Base-by-base conservation (phyloP, 306 rosid species). In the Astragalus membranaceus region DNA sequence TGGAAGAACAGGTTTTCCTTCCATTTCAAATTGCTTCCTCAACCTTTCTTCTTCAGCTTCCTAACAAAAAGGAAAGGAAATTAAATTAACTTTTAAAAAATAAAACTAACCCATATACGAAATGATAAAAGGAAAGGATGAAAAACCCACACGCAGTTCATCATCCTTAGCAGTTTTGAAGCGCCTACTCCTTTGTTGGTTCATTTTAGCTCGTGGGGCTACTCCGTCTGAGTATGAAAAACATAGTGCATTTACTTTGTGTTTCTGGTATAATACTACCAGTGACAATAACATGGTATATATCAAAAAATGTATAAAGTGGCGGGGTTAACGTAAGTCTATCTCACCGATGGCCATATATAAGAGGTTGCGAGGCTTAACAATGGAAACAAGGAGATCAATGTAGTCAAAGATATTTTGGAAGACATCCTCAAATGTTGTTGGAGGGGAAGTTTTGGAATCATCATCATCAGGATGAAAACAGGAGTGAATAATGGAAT, bases 191-290 rank as follows among this genome's bases (percentile, higher is more conserved):
- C 92, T 46, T 32, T 84, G 95, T 33, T 86, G 96, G 11, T 89
- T 86, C 88, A 89, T 83, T 63, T 89, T 86, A 0, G 84, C 88
- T 12, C 89, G 82, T 3, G 96, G 96, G 0, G 89, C 88, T 8
- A 89, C 92, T 10, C 92, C 92, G 17, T 86, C 92, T 89, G 43
- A 39, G 30, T 13, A 78, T 20, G 11, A 52, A 39, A 61, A 55
- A 75, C 52, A 73, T 41, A 8, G 44, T 8, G 10, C 11, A 26
- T 26, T 26, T 3, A 13, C 30, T n/a, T 3, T 7, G 13, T 58
- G n/a, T 37, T 15, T n/a, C n/a, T n/a, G n/a, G n/a, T n/a, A n/a
- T n/a, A n/a, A n/a, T n/a, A n/a, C n/a, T n/a, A n/a, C n/a, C n/a
- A 20, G 23, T 20, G 23, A 20, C 23, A 20, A 2, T 20, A 20